Evolutionary conservation across 2,329 filamentous ascomycete species (phyloP), one percentile per base, ranked within the genome.

Genomic region (Arthrobotrys conoides): DNA sequence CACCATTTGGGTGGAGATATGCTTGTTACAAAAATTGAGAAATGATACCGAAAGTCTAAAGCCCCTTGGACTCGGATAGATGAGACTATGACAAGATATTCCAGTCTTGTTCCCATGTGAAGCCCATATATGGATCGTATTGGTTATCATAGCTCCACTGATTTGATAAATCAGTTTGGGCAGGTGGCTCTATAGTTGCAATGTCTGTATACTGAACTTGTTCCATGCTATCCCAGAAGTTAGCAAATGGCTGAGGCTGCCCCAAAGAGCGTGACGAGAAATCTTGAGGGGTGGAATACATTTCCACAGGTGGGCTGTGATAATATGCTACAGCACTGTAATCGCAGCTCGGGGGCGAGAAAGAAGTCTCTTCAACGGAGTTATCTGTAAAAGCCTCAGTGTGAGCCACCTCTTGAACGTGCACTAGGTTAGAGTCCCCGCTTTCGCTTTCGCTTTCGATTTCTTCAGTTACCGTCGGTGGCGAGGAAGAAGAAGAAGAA

Each of bases 201-300:
- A 10, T 41, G 20, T 6, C 8, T 16, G 16, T 10, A 10, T 18
- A 41, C 1, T 61, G 36, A 18, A 44, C 10, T 41, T 61, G 33
- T 3, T 20, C 57, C 57, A 61, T 61, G 36, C 36, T 44, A 61
- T 61, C 57, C 33, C 18, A 44, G 20, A 10, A 61, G 57, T 61
- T 61, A 44, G 36, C 20, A 27, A n/a, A n/a, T 61, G 20, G 33
- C 20, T 61, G 57, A 18, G 18, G 57, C 27, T 41, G 57, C 57
- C 27, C 57, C 12, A 3, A 61, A 44, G 36, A 44, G 57, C 36
- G 3, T 44, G 57, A 61, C 57, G 57, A 44, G 36, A 61, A 61
- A 61, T 61, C 57, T 61, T 61, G 57, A 44, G 57, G 33, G 33
- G 57, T 44, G 36, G 57, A 27, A 44, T 61, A 61, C 33, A 41